These are phyloP conservation scores for Pseudocercospora vitis DNA, from an alignment of 2,329 filamentous ascomycete species.

Conservation along the genomic window DNA sequence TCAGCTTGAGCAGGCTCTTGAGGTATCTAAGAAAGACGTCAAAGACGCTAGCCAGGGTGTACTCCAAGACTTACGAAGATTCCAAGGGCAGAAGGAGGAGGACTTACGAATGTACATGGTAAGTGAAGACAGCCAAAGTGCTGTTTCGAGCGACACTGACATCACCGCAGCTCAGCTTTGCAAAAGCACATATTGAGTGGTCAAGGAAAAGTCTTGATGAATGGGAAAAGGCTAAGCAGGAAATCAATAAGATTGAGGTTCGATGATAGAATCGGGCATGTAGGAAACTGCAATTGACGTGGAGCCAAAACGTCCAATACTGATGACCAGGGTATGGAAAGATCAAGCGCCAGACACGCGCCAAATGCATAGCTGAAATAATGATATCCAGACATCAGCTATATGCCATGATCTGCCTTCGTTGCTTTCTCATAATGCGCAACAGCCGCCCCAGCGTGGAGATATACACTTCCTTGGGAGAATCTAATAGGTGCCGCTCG, in stretches of 20 bases:
- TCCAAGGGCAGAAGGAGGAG: constrained; percentile 93
- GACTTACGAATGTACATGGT: constrained; percentile 96
- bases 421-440: not conserved
- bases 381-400: constrained; percentile 4
- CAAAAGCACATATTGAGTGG: constrained; percentile 91
- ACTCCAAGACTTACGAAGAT: constrained; percentile 83
- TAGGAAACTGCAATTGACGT: not conserved
- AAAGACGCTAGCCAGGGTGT: constrained; percentile 88
- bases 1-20: constrained; percentile 85
- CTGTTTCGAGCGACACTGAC: not conserved
- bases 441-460: constrained; percentile 2
- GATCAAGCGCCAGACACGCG: constrained; percentile 2
- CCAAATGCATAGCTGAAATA: not conserved
- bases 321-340: not conserved
- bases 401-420: too few species aligned
- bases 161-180: constrained; percentile 73
- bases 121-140: constrained; percentile 41
- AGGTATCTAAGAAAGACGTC: constrained; percentile 86
- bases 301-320: not conserved
- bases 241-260: constrained; percentile 80
- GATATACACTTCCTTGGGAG: not conserved
- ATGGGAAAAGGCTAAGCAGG: constrained; percentile 85
- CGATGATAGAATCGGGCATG: constrained; percentile 5
- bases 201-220: constrained; percentile 86
- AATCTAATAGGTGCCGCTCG: not conserved